These are phyloP conservation scores for Coelastrella sp. DNA, from an alignment of 139 green algal genomes.

Conservation along the genomic window DNA sequence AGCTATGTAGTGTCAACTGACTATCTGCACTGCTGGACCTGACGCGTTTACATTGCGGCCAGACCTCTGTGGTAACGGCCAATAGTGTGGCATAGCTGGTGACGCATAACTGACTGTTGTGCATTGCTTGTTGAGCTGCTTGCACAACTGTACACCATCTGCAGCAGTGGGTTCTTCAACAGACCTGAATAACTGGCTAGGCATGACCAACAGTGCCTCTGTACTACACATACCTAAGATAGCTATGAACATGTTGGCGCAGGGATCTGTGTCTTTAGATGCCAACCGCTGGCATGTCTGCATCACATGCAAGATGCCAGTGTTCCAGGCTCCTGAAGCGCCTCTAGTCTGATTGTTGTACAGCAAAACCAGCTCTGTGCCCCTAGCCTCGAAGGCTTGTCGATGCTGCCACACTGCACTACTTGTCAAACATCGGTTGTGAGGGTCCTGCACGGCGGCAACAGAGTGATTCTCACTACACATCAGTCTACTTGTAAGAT, in stretches of 20 bases:
- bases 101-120: too few species aligned
- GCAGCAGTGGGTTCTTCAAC: too few species aligned
- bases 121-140: too few species aligned
- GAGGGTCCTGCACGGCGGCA: background rate
- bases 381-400: background rate
- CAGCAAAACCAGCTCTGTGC: background rate
- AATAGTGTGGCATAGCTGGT: too few species aligned
- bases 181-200: too few species aligned
- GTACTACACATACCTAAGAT: conserved; percentile 21
- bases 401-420: conserved; percentile 23
- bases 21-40: too few species aligned
- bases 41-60: too few species aligned
- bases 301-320: background rate
- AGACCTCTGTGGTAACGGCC: too few species aligned
- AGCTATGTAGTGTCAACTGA: too few species aligned
- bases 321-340: conserved; percentile 47
- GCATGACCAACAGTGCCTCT: background rate
- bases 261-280: background rate
- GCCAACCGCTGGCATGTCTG: background rate
- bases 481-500: too few species aligned
- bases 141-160: too few species aligned
- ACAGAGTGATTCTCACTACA: too few species aligned
- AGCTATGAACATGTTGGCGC: conserved; percentile 7
- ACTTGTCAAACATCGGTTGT: background rate
- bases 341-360: conserved; percentile 9